Evolutionary conservation across 768 basidiomycete genomes (phyloP), one percentile per base, ranked within the genome.

Genomic region (Leccinum aurantiacum): DNA sequence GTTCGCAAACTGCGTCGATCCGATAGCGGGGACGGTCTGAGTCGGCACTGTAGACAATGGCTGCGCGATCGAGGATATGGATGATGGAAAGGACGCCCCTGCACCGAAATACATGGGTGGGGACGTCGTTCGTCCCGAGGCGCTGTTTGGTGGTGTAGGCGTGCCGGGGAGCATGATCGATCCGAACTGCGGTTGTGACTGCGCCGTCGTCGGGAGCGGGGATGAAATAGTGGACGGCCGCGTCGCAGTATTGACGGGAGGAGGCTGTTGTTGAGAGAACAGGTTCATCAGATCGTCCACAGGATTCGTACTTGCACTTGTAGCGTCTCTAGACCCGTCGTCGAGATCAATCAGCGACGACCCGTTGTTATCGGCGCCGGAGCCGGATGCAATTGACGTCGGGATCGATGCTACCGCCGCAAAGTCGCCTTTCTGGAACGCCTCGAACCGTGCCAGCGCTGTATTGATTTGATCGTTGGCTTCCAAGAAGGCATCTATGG

Each of bases 401-500:
- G 90, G 91, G 60, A 91, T 84, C 6, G 88, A 88, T 59, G 86
- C 86, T 24, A 85, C 76, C 8, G 87, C 86, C 17, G 79, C 82
- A 70, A 86, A 95, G 75, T 99, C 95, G 54, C 97, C 97, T 59
- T 84, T 86, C 75, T 93, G 93, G 82, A 90, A 98, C 0, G 93
- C 88, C 60, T 98, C 94, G 71, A 95, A 98, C 24, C 96, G 89
- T 29, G 84, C 82, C 14, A 98, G 74, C 14, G 95, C 93, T 19
- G 85, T 90, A 76, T 99, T 99, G 75, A 99, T 95, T 68, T 97
- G 91, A 74, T 99, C 97, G 73, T 99, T 99, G 61, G 95, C 95
- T 72, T 98, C 86, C 17, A 99, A 79, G 72, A 97, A 90, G 2
- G 93, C 93, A 61, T 95, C 95, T 94, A 19, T 24, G n/a, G 44